Conservation (phyloP, 129 eudicot species). For the Flaveria brownii region DNA sequence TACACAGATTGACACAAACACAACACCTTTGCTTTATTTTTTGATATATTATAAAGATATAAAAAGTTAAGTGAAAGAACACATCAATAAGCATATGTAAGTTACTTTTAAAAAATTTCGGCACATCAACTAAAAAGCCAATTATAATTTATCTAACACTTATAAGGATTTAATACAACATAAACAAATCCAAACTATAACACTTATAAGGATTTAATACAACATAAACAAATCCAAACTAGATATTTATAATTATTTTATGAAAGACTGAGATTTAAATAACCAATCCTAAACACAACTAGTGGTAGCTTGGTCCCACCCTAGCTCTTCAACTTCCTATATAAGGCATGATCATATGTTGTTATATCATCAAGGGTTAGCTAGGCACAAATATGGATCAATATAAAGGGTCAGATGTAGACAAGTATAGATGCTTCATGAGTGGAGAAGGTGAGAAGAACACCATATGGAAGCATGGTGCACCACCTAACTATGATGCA, state of each 20-base stretch:
- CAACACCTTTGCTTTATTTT: no score
- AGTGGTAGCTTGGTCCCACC: background rate
- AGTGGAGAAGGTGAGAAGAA: constrained; percentile 70
- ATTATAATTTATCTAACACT: no score
- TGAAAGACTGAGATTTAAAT: background rate
- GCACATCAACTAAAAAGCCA: no score
- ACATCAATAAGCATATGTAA: no score
- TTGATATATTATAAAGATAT: no score
- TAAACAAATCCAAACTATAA: no score
- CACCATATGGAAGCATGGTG: constrained; percentile 64
- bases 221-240: background rate
- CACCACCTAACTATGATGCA: constrained; percentile 79
- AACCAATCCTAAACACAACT: background rate
- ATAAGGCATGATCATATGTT: background rate
- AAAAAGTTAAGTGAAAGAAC: no score
- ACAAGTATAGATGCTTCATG: constrained; percentile 64
- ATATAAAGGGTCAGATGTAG: constrained; percentile 38
- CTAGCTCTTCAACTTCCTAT: constrained; percentile 4
- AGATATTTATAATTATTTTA: background rate
- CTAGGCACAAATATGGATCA: constrained; percentile 20
- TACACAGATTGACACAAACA: no score
- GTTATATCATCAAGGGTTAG: background rate
- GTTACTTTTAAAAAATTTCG: no score
- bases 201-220: background rate
- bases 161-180: no score